Base-by-base conservation (phyloP, 805 yeast species). In the Zygosaccharomyces gambellarensis region DNA sequence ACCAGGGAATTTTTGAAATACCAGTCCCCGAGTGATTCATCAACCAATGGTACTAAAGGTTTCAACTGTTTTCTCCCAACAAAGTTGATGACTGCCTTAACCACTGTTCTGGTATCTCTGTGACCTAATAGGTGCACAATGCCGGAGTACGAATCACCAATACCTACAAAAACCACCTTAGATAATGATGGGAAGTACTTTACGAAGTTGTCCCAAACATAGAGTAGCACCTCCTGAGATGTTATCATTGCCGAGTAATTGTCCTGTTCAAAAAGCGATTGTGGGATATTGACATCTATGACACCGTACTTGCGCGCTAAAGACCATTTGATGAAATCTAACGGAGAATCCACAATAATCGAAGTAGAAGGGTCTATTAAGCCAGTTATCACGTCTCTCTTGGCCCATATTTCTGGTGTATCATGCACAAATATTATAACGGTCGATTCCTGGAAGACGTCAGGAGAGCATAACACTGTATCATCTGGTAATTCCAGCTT, bases 381-480 rank as follows among this genome's bases (percentile, higher is more conserved):
- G 6, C 98, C 98, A 8, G 86, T 80, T 4, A 82, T 67, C 0
- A 96, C 87, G 63, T 89, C 90, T 36, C 83, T 71, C 56, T 83
- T 81, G 1, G 95, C 96, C 96, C 96, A 90, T 5, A 94, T 77
- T 51, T 89, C 90, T 5, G 97, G 87, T 2, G 97, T 88, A 61
- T 90, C 98, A 67, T 90, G 98, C 17, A 90, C 80, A 5, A 87
- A 65, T 7, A 92, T 71, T 8, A 90, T 70, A 5, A 90, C 67
- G 5, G 85, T 79, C n/a, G 80, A 77, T 34, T 82, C 71, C 10
- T 79, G 77, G 63, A 80, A 80, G 23, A 90, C 77, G 84, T 80
- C 57, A 79, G 83, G 63, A 79, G 87, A 48, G 78, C 86, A 59
- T 75, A 72, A 31, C 78, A 79, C 54, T 0, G 73, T 59, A 23